These are phyloP conservation scores for Phytophthora pinifolia DNA, from an alignment of 352 stramenopile genomes.

Conservation along the genomic window DNA sequence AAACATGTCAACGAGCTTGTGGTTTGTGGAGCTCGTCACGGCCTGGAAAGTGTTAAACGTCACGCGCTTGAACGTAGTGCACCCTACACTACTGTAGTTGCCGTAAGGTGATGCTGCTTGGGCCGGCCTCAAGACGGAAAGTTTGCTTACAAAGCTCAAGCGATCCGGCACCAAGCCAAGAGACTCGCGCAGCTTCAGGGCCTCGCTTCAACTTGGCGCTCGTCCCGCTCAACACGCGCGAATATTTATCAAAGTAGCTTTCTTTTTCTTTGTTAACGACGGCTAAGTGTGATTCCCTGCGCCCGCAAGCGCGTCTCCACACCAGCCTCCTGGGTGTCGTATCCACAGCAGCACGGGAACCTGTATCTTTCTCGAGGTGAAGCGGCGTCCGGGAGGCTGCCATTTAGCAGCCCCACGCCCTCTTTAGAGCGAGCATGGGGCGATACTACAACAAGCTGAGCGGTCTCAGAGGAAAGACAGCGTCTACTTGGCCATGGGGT, in stretches of 20 bases:
- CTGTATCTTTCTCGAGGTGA: constrained; percentile 34
- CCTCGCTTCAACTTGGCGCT: constrained; percentile 10
- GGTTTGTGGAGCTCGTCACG: constrained; percentile 6
- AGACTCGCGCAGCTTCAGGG: no score
- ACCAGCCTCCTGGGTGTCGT: constrained; percentile 4
- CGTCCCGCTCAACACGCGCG: neutral
- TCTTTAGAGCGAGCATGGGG: neutral
- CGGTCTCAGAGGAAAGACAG: constrained; percentile 4
- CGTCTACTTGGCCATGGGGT: constrained; percentile 99
- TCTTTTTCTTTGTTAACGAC: constrained; percentile 34
- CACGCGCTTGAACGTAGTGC: no score
- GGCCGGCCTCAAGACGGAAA: no score
- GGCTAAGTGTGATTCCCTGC: constrained; percentile 20
- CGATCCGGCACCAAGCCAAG: no score
- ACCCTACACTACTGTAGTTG: no score
- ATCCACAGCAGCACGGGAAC: constrained; percentile 7
- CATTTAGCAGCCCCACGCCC: constrained; percentile 6
- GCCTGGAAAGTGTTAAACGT: constrained; percentile 18
- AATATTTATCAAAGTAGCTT: constrained; percentile 34
- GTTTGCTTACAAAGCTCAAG: no score
- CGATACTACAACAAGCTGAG: constrained; percentile 11
- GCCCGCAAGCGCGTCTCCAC: neutral
- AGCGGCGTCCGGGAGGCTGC: constrained; percentile 16
- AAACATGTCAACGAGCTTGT: constrained; percentile 18
- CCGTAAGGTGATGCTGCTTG: no score